Base-by-base conservation (phyloP, 495 filamentous ascomycete species). In the Viridothelium virens region DNA sequence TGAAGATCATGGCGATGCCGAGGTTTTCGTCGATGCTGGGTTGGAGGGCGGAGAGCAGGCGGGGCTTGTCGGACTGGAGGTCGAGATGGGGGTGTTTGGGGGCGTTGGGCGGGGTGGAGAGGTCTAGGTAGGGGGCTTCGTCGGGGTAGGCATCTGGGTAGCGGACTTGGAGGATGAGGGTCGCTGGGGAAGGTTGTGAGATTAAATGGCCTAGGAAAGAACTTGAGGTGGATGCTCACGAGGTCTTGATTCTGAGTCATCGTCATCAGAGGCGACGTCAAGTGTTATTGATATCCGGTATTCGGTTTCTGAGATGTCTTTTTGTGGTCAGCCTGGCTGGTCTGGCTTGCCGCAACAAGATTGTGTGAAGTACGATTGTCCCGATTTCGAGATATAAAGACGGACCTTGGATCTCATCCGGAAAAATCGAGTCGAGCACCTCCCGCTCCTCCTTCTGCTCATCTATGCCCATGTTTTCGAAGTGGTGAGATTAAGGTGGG, bases 1-100 rank as follows among this genome's bases (percentile, higher is more conserved):
- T 91, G 77, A 96, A 99, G 0, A 99, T 82, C 94, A 99, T 99
- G n/a, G 91, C 89, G 86, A 96, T 96, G 38, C 94, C 94, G 44
- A 97, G 74, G 67, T 92, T 97, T 76, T 97, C 94, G 67, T 89
- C 84, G 38, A 97, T 87, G 0, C 86, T 87, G 2, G 84, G 80
- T 50, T 85, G 73, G 16, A 97, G 80, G 2, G 84, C 80, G 56
- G 84, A 78, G 11, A 97, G 84, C 1, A 99, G 82, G 50, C 75
- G 75, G 47, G 82, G 81, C 68, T 88, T 89, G 79, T 97, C 95
- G 33, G 81, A 79, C 66, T 84, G 81, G 63, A 89, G 73, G 67
- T 84, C 79, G 66, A 91, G 78, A 67, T 85, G 82, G 11, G 82
- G 79, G 71, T 92, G 81, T 67, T 84, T 82, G 2, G 85, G 79